Evolutionary conservation across 345 rosid genomes (phyloP).

Genomic region (Triadica sebifera): DNA sequence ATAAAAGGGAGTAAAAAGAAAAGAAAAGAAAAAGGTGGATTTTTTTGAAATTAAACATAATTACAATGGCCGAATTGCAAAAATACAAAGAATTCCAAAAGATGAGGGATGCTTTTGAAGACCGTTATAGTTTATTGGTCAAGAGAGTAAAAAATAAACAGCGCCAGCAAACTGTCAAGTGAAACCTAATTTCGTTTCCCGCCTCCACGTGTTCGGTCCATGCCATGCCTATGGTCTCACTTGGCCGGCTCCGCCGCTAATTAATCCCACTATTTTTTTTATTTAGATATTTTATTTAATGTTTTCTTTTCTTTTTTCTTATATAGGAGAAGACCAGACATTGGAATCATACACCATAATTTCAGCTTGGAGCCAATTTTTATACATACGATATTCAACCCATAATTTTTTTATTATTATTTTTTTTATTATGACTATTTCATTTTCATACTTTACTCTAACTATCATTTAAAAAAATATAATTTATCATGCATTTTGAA

Average conservation of each 20-base stretch:
- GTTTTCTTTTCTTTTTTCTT: too few species aligned
- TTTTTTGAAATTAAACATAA: background rate
- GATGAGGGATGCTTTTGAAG: background rate
- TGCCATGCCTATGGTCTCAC: background rate
- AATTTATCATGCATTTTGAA: too few species aligned
- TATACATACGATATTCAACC: too few species aligned
- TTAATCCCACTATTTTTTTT: too few species aligned
- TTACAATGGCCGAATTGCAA: constrained; percentile 14
- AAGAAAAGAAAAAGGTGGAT: constrained; percentile 7
- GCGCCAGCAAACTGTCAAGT: background rate
- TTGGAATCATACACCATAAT: too few species aligned
- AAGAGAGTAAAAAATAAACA: background rate
- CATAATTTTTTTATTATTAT: too few species aligned
- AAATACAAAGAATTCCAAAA: background rate
- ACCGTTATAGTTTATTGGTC: background rate
- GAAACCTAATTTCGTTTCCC: background rate
- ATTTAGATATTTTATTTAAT: background rate
- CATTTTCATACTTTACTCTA: too few species aligned
- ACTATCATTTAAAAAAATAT: too few species aligned
- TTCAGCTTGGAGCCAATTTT: too few species aligned
- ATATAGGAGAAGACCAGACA: too few species aligned
- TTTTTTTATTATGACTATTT: too few species aligned
- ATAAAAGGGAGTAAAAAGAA: background rate
- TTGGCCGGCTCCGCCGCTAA: background rate
- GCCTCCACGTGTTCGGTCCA: constrained; percentile 1